A percentile compares a stretch with the other conserved stretches of the same genome.
These are phyloP conservation scores for Balansia obtecta DNA, from an alignment of 2,329 filamentous ascomycete species.

Conservation along the genomic window DNA sequence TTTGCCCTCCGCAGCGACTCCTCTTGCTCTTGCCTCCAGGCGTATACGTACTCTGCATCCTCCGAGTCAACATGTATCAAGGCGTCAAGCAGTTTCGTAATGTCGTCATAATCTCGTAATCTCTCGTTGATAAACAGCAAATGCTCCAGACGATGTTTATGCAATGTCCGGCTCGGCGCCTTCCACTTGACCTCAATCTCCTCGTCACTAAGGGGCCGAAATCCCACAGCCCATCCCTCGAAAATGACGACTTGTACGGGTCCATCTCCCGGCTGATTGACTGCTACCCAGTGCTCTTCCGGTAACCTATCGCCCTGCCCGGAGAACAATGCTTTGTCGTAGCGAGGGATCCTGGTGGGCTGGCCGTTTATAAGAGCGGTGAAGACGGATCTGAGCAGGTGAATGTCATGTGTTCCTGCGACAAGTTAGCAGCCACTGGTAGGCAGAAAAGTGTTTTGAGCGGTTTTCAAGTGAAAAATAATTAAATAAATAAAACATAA, in stretches of 20 bases:
- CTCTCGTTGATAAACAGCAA: conserved; percentile 37
- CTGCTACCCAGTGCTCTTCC: conserved; percentile 44
- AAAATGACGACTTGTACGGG: conserved; percentile 59
- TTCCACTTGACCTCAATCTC: conserved; percentile 40
- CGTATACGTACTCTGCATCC: conserved; percentile 64
- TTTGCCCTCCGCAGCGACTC: conserved; percentile 50
- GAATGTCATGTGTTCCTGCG: conserved; percentile 58
- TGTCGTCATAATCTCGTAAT: conserved; percentile 32
- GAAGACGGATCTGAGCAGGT: conserved; percentile 52
- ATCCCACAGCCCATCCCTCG: conserved; percentile 87
- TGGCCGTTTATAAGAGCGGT: conserved; percentile 36
- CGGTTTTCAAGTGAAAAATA: background rate
- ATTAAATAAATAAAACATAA: conserved; percentile 1
- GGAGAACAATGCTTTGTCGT: conserved; percentile 69
- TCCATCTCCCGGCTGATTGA: conserved; percentile 37
- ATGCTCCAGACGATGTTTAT: conserved; percentile 34
- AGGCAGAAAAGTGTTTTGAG: too few species aligned
- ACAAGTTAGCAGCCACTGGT: background rate
- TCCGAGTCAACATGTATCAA: conserved; percentile 56
- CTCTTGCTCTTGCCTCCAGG: conserved; percentile 77
- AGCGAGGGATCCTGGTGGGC: conserved; percentile 52
- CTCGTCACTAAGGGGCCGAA: conserved; percentile 47
- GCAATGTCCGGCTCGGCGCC: conserved; percentile 35
- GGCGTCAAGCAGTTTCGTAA: conserved; percentile 38
- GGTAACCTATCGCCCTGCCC: conserved; percentile 68